Evolutionary conservation across 2,329 filamentous ascomycete genomes (phyloP), one percentile per base, ranked within the genome.

Genomic region (Calonectria leucothoes): DNA sequence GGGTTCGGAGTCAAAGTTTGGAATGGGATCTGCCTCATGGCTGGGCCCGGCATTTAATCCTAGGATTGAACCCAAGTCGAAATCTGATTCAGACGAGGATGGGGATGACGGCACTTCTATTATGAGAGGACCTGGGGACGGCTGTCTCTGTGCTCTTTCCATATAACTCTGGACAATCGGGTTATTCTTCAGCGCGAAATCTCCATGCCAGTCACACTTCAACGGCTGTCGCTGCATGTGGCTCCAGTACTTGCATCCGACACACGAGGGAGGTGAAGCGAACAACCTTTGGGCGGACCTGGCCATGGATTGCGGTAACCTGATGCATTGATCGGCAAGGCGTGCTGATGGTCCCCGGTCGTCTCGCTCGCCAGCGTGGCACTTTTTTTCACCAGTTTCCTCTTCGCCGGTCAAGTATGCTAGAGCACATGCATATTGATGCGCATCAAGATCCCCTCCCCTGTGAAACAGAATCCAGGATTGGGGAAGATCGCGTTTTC

Each of bases 351-450:
- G 67, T 6, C 67, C 72, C 4, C 45, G 52, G 17, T 14, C 66
- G 12, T 23, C 42, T 20, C 48, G 51, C 27, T 3, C 29, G 49
- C 75, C 78, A 1, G 69, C 75, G 11, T 29, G 72, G 17, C 81
- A 82, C 49, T 74, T 68, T 1, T 71, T 74, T 1, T 39, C 12
- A 4, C 78, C 81, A 15, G 69, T 73, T 4, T 83, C 72, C 31
- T 75, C 79, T 0, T 73, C 77, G 1, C 84, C 84, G 0, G 80
- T 79, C 1, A 85, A 55, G 59, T 82, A 85, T 6, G 83, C 83
- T 6, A 84, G 35, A 4, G 80, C 81, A 57, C 77, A 80, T 20
- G 82, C 77, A 65, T 83, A 85, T 23, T 78, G 72, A 0, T 51
- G 67, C 0, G 69, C 6, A 8, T 80, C 78, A 4, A 85, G 37